phyloP scores from a whole-genome alignment of 2,329 filamentous ascomycete genomes.

The Pseudogymnoascus sp. region DNA sequence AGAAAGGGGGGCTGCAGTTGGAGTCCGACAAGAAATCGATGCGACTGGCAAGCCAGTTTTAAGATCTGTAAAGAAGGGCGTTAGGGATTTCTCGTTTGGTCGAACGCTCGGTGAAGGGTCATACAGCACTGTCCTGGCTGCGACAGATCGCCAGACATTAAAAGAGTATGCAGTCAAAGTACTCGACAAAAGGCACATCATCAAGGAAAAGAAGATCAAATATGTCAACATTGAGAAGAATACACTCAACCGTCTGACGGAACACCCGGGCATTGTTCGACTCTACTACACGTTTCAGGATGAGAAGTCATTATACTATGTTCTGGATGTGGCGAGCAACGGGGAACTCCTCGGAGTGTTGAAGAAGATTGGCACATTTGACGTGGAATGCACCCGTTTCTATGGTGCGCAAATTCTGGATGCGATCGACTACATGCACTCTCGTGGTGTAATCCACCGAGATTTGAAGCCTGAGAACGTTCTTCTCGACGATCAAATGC shows the following conservation, averaged over 20 bases:
- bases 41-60: conserved; percentile 74
- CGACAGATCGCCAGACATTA: conserved; percentile 85
- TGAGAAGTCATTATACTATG: conserved; percentile 91
- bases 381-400: conserved; percentile 88
- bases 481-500: conserved; percentile 88
- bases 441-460: conserved; percentile 87
- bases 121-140: conserved; percentile 91
- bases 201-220: conserved; percentile 99
- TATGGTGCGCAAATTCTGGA: conserved; percentile 95
- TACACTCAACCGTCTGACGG: conserved; percentile 88
- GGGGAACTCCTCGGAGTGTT: conserved; percentile 87
- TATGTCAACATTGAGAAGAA: conserved; percentile 99
- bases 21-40: conserved; percentile 75
- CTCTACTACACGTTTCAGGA: conserved; percentile 99
- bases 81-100: conserved; percentile 93
- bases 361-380: conserved; percentile 91
- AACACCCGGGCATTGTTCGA: conserved; percentile 92
- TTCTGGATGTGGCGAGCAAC: conserved; percentile 85
- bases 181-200: conserved; percentile 95
- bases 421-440: conserved; percentile 97
- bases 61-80: conserved; percentile 88
- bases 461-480: conserved; percentile 98
- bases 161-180: conserved; percentile 99
- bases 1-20: conserved; percentile 84
- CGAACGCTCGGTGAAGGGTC: conserved; percentile 89